phyloP scores from a whole-genome alignment of 2,329 filamentous ascomycete genomes.

The Sclerotinia spermophila region DNA sequence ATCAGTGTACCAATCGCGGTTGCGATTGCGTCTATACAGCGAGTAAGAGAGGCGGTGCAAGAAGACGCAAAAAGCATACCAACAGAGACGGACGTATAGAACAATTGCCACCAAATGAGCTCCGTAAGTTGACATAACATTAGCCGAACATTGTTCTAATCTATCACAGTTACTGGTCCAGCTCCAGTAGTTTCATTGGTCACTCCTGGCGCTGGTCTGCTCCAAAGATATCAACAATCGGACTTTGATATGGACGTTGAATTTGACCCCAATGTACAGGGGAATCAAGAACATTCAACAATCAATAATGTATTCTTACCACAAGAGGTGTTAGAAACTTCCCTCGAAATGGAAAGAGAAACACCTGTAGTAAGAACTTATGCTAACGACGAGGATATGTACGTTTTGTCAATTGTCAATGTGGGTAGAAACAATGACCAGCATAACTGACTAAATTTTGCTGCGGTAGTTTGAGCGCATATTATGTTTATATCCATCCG shows the following conservation, averaged over 20 bases:
- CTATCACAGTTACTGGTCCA: conserved; percentile 7
- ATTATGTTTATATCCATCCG: conserved; percentile 51
- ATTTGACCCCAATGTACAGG: background rate
- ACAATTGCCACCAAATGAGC: conserved; percentile 8
- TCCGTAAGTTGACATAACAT: conserved; percentile 4
- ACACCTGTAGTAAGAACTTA: conserved; percentile 25
- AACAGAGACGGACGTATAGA: background rate
- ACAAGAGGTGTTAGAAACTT: conserved; percentile 19
- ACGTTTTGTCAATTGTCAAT: conserved; percentile 3
- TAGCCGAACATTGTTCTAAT: background rate
- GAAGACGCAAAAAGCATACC: conserved; percentile 27
- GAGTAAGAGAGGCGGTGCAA: conserved; percentile 34
- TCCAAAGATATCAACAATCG: conserved; percentile 5
- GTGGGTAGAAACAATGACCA: too few species aligned
- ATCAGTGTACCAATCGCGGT: conserved; percentile 33
- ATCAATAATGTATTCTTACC: conserved; percentile 22
- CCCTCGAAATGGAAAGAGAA: background rate
- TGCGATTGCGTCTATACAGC: conserved; percentile 33
- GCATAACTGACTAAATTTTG: background rate
- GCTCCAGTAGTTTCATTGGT: conserved; percentile 11
- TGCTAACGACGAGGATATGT: conserved; percentile 32
- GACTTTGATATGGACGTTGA: conserved; percentile 9
- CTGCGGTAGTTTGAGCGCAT: conserved; percentile 43
- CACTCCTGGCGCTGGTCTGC: conserved; percentile 13
- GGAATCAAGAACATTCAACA: background rate